Evolutionary conservation across 192 early-diverging fungal species (phyloP).

Genomic region (Helicostylum pulchrum): DNA sequence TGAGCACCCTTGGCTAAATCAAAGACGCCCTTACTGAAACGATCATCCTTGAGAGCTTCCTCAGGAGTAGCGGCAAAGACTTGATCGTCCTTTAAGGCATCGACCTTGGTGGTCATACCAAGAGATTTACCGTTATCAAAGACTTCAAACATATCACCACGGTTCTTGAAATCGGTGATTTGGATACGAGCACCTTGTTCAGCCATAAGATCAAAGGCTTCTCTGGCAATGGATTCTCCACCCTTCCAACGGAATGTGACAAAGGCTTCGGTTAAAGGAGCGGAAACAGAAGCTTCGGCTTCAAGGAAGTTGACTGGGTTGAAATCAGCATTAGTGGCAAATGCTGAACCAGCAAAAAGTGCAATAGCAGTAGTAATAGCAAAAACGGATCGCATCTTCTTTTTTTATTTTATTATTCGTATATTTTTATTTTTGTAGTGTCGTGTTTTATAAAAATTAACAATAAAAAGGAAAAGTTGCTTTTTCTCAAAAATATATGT

Average conservation of each 20-base stretch:
- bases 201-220: conserved; percentile 20
- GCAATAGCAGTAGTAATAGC: conserved; percentile 15
- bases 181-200: conserved; percentile 21
- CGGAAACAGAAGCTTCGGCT: background rate
- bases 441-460: too few relatives aligned
- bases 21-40: conserved; percentile 33
- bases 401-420: background rate
- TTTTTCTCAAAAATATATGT: background rate
- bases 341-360: background rate
- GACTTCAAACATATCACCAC: conserved; percentile 30
- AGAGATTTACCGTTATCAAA: conserved; percentile 29
- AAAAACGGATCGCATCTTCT: conserved; percentile 12
- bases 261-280: conserved; percentile 17
- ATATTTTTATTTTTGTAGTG: conserved; percentile 5
- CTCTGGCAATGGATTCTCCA: conserved; percentile 13
- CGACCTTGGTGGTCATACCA: conserved; percentile 21
- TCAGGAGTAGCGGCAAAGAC: conserved; percentile 31
- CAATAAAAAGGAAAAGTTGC: conserved; percentile 1
- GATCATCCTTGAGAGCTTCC: conserved; percentile 24
- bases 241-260: conserved; percentile 30
- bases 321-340: conserved; percentile 1
- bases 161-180: conserved; percentile 34
- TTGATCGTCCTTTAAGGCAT: conserved; percentile 9
- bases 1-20: conserved; percentile 24
- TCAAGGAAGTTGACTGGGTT: conserved; percentile 5